phyloP scores from a whole-genome alignment of 2,329 filamentous ascomycete genomes.

The Karstenula rhodostoma region DNA sequence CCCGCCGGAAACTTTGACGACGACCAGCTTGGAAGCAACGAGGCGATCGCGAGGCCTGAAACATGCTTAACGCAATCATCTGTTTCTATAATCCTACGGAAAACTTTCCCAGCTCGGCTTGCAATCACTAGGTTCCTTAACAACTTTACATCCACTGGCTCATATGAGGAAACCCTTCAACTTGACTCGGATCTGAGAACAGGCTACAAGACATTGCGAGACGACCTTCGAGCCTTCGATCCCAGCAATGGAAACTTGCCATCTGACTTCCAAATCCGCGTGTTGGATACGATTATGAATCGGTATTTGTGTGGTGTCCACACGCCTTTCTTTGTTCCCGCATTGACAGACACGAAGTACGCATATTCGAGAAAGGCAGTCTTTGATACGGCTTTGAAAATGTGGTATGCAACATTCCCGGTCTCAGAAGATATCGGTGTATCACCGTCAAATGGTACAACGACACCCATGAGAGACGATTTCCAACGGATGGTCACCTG shows the following conservation, averaged over 20 bases:
- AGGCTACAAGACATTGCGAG: slow-evolving; percentile 31
- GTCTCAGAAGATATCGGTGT: neutral
- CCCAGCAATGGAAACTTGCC: neutral
- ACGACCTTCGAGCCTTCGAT: slow-evolving; percentile 24
- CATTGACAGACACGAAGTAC: slow-evolving; percentile 32
- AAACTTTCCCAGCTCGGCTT: slow-evolving; percentile 49
- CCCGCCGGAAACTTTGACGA: slow-evolving; percentile 53
- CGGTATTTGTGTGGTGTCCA: slow-evolving; percentile 39
- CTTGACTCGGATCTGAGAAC: slow-evolving; percentile 31
- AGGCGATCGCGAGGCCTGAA: slow-evolving; percentile 38
- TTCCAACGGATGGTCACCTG: slow-evolving; percentile 32
- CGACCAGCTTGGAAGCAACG: slow-evolving; percentile 43
- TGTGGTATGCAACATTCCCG: slow-evolving; percentile 32
- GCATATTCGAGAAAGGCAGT: slow-evolving; percentile 38
- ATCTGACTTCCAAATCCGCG: slow-evolving; percentile 27
- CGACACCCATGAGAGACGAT: slow-evolving; percentile 16
- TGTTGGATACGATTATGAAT: slow-evolving; percentile 37
- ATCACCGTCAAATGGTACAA: neutral
- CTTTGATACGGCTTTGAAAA: slow-evolving; percentile 36
- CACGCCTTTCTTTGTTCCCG: slow-evolving; percentile 32
- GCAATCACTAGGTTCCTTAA: slow-evolving; percentile 45
- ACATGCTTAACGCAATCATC: slow-evolving; percentile 46
- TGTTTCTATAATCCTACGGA: slow-evolving; percentile 47
- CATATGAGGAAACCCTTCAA: slow-evolving; percentile 39
- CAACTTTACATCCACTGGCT: slow-evolving; percentile 28